Conservation (phyloP, 306 rosid species). For the Trifolium fragiferum region DNA sequence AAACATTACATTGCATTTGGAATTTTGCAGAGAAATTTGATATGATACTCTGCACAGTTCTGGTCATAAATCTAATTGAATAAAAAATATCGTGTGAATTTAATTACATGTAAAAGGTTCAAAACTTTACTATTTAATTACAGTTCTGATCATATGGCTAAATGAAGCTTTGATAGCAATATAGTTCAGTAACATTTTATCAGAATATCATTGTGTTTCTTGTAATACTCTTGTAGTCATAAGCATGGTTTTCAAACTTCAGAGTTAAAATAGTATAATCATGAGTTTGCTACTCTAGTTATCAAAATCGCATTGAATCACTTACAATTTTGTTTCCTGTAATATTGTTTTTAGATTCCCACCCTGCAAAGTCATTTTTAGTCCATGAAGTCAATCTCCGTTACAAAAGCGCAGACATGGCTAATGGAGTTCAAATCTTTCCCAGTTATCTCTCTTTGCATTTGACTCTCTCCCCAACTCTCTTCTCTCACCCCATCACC, state of each 20-base stretch:
- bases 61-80: constrained; percentile 14
- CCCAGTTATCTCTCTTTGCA: no score
- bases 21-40: constrained; percentile 10
- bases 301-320: no score
- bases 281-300: background rate
- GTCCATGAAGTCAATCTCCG: no score
- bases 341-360: no score
- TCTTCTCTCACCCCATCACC: background rate
- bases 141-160: no score
- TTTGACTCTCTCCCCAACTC: background rate
- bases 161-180: no score
- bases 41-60: constrained; percentile 2
- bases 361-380: no score
- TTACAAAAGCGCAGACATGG: no score
- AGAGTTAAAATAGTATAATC: background rate
- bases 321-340: no score
- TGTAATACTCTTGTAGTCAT: constrained; percentile 2
- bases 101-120: background rate
- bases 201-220: background rate
- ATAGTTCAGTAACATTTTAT: constrained; percentile 9
- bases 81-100: constrained; percentile 15
- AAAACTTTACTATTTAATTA: background rate
- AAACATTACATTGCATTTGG: constrained; percentile 26
- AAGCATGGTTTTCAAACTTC: background rate
- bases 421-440: no score